Conservation (phyloP, 306 rosid genomes). For the Fragaria iinumae region DNA sequence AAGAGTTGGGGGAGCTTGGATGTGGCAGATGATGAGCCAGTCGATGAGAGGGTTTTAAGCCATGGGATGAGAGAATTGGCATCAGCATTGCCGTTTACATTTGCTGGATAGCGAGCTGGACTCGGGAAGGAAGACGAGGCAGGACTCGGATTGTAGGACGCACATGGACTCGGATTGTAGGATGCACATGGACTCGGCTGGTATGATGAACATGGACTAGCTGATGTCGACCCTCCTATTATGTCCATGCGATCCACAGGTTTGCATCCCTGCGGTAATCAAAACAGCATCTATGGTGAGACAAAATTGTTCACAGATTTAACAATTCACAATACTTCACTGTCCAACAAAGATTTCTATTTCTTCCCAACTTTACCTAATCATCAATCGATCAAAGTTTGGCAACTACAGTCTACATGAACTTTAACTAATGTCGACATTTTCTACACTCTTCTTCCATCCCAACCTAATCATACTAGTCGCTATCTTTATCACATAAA, state of each 20-base stretch:
- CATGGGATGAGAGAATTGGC: conserved; percentile 66
- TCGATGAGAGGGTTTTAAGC: conserved; percentile 59
- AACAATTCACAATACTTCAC: background rate
- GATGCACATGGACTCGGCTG: conserved; percentile 46
- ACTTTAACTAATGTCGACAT: background rate
- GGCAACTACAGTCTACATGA: background rate
- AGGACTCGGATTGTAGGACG: conserved; percentile 55
- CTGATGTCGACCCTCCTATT: conserved; percentile 55
- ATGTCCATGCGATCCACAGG: conserved; percentile 54
- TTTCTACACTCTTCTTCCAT: background rate
- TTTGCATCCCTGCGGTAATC: conserved; percentile 47
- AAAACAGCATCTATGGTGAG: background rate
- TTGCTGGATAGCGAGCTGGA: conserved; percentile 44
- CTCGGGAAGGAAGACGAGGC: conserved; percentile 61
- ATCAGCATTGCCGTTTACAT: conserved; percentile 42
- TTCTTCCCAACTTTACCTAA: background rate
- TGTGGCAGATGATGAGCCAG: conserved; percentile 49
- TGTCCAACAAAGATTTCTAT: background rate
- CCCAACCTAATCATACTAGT: background rate
- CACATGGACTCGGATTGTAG: conserved; percentile 45
- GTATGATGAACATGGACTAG: conserved; percentile 56
- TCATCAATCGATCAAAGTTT: background rate
- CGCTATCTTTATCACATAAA: background rate
- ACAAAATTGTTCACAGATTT: background rate
- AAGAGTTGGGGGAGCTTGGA: conserved; percentile 47